Conservation (phyloP, 805 yeast species). For the Wickerhamomyces chambardii region DNA sequence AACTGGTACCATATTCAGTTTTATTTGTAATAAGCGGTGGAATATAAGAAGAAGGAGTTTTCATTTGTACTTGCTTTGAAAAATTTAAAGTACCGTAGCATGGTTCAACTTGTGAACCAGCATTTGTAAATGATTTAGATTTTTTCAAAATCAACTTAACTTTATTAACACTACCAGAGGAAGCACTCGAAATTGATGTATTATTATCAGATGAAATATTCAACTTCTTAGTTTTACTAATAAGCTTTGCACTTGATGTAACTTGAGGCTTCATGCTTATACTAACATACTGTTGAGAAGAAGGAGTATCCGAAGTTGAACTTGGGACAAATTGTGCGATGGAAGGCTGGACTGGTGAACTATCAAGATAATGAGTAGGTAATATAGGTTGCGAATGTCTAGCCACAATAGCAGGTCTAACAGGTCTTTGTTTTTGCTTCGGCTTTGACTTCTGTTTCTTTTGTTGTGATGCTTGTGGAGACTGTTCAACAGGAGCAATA, state of each 20-base stretch:
- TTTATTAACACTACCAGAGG: background rate
- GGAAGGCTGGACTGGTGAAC: too few relatives aligned
- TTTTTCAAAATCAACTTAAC: slow-evolving; percentile 9
- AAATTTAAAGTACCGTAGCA: slow-evolving; percentile 17
- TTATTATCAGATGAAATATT: background rate
- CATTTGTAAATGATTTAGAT: slow-evolving; percentile 14
- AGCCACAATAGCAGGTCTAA: background rate
- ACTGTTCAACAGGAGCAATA: too few relatives aligned
- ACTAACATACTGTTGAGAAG: slow-evolving; percentile 4
- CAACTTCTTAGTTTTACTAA: slow-evolving; percentile 9
- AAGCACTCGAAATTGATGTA: slow-evolving; percentile 6
- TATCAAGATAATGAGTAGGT: too few relatives aligned
- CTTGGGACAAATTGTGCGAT: too few relatives aligned
- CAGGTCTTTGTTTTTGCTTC: too few relatives aligned
- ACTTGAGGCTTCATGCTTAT: slow-evolving; percentile 2
- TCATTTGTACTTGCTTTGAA: slow-evolving; percentile 8
- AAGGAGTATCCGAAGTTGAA: too few relatives aligned
- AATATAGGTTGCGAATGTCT: background rate
- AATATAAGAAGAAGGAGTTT: too few relatives aligned
- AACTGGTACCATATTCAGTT: too few relatives aligned
- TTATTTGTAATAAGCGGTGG: too few relatives aligned
- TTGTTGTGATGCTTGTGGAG: too few relatives aligned
- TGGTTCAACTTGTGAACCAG: slow-evolving; percentile 4
- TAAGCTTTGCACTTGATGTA: slow-evolving; percentile 13
- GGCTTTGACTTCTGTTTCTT: too few relatives aligned